A percentile compares a stretch with the other conserved stretches of the same genome.
These are phyloP conservation scores for Neoboletus subvelutipes DNA, from an alignment of 768 basidiomycete genomes.

Conservation along the genomic window DNA sequence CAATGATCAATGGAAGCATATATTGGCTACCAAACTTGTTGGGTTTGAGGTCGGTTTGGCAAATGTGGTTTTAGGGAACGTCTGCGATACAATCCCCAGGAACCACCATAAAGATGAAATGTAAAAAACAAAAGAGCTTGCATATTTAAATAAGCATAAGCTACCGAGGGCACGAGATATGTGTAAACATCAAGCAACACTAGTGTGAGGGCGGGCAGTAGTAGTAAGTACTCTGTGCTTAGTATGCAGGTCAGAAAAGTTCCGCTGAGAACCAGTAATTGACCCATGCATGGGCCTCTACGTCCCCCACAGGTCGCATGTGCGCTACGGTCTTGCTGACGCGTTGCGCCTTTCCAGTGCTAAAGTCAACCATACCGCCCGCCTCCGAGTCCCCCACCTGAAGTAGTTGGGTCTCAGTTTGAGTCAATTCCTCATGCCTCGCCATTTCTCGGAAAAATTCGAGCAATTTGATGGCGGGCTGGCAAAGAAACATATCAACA, in stretches of 20 bases:
- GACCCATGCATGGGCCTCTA: conserved; percentile 20
- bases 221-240: not conserved
- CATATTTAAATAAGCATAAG: not conserved
- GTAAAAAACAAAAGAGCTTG: not conserved
- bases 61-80: not conserved
- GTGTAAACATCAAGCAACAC: not conserved
- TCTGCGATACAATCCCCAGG: not conserved
- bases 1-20: not conserved
- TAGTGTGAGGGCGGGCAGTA: too few relatives aligned
- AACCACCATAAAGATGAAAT: not conserved
- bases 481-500: not conserved
- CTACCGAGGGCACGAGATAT: not conserved
- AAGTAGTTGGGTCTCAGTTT: not conserved
- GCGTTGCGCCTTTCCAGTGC: conserved; percentile 8
- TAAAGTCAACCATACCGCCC: conserved; percentile 4
- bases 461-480: conserved; percentile 36
- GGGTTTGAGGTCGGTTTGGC: not conserved
- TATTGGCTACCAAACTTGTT: not conserved
- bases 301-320: conserved; percentile 13
- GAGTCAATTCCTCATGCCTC: not conserved
- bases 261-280: conserved; percentile 2
- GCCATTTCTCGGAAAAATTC: conserved; percentile 27
- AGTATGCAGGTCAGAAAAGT: conserved; percentile 4
- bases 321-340: conserved; percentile 13
- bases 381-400: conserved; percentile 3